Base-by-base conservation (phyloP, 2,329 filamentous ascomycete species). In the Alternaria metachromatica region DNA sequence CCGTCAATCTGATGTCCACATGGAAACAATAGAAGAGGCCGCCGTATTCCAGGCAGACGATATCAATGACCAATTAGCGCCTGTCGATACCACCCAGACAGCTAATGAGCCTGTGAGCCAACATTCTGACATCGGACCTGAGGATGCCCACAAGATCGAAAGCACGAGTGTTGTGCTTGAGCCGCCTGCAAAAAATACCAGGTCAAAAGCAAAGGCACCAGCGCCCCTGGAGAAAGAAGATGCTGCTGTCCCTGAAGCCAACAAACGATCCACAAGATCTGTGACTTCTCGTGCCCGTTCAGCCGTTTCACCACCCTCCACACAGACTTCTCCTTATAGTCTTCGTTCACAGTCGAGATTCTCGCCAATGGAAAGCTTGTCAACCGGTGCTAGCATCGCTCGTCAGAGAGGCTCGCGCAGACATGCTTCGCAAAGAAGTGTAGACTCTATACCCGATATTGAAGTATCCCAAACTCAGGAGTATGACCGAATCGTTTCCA, bases 11-110 rank as follows among this genome's bases (percentile, higher is more conserved):
- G 69, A 74, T 41, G 58, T 77, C 30, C 75, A 78, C 48, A 66
- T 77, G 55, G 76, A 78, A 46, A 75, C 74, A 11, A 70, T 76
- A 18, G 77, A 78, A 48, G 74, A 76, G 13, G 68, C 59, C 13
- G 60, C 63, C 2, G 15, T 54, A 9, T 66, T 62, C 15, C 49
- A 67, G 8, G 13, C 30, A 33, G 59, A 59, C n/a, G 60, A 68
- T 37, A 51, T 54, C 5, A 50, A 63, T n/a, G 28, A 30, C 10
- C 54, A 65, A 20, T 21, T 23, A 21, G 30, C 20, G 10, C 30
- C 18, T 20, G 30, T 50, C n/a, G n/a, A 49, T 9, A 46, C 26
- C 11, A 8, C n/a, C 18, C 21, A 55, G 5, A 12, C 25, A 41
- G 37, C 56, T 44, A 30, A 25, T 9, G 30, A 44, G 37, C 55